These are phyloP conservation scores for Boletus edulis DNA, from an alignment of 768 basidiomycete species.

Conservation along the genomic window DNA sequence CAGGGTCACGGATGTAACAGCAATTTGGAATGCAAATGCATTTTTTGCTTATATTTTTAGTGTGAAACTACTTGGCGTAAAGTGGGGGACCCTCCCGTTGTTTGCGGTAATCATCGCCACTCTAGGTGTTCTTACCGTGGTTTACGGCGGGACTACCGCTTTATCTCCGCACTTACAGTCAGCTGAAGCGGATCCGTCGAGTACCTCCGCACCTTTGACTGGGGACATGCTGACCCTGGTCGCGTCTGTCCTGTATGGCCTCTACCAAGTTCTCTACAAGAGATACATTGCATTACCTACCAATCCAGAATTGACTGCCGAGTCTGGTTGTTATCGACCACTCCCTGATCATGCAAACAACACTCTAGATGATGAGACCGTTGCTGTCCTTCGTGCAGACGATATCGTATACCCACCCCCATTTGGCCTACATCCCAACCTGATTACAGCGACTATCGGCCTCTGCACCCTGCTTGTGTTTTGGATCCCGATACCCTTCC, in stretches of 20 bases:
- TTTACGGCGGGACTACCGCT: conserved; percentile 67
- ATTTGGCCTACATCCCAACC: conserved; percentile 82
- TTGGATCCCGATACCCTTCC: conserved; percentile 76
- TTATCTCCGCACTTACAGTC: conserved; percentile 19
- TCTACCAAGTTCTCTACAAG: conserved; percentile 88
- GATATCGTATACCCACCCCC: conserved; percentile 58
- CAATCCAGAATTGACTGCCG: conserved; percentile 51
- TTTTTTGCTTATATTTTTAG: conserved; percentile 90
- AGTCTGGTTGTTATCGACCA: conserved; percentile 41
- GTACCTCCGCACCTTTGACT: conserved; percentile 52
- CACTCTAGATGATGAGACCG: conserved; percentile 18
- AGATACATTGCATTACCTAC: conserved; percentile 67
- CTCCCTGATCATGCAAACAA: conserved; percentile 40
- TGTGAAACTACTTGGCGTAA: conserved; percentile 62
- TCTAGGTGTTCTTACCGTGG: conserved; percentile 73
- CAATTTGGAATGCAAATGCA: conserved; percentile 85
- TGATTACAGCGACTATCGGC: conserved; percentile 80
- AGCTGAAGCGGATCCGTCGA: not conserved
- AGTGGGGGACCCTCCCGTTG: conserved; percentile 63
- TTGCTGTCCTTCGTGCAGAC: conserved; percentile 19
- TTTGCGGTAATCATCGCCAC: conserved; percentile 79
- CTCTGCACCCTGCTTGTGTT: conserved; percentile 67
- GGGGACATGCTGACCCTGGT: conserved; percentile 74
- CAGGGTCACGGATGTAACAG: conserved; percentile 83
- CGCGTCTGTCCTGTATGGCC: conserved; percentile 68